A percentile compares a stretch with the other conserved stretches of the same genome.
These are phyloP conservation scores for Stagonosporopsis tanaceti DNA, from an alignment of 2,329 filamentous ascomycete species.

Conservation along the genomic window DNA sequence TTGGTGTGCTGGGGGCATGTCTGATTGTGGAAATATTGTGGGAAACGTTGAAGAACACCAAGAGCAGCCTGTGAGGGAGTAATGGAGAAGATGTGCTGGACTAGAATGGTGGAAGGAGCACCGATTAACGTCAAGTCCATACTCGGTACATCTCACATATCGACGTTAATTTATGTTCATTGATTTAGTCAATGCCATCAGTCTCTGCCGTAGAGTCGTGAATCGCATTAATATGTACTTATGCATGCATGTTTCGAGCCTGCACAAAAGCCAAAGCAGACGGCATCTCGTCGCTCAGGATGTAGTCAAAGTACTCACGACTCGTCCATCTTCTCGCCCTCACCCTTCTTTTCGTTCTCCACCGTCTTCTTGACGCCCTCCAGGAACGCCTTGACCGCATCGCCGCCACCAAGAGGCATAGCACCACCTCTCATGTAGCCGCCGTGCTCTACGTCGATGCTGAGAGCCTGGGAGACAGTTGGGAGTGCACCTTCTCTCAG, in stretches of 20 bases:
- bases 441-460: constrained; percentile 82
- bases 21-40: no score
- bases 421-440: constrained; percentile 79
- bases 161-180: not conserved
- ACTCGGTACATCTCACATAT: not conserved
- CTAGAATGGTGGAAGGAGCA: no score
- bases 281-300: not conserved
- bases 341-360: constrained; percentile 55
- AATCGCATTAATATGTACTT: not conserved
- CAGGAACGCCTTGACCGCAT: constrained; percentile 90
- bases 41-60: no score
- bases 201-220: not conserved
- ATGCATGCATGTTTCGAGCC: not conserved
- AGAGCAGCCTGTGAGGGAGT: no score
- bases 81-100: not conserved
- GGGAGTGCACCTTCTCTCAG: constrained; percentile 89
- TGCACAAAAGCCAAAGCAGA: not conserved
- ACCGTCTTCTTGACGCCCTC: constrained; percentile 85
- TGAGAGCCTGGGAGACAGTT: constrained; percentile 85
- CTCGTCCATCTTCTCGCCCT: constrained; percentile 46
- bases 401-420: constrained; percentile 85
- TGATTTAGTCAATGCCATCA: not conserved
- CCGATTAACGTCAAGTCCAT: not conserved
- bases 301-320: constrained; percentile 20
- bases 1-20: no score